Conservation (phyloP, 495 filamentous ascomycete species). For the Podospora sp. region DNA sequence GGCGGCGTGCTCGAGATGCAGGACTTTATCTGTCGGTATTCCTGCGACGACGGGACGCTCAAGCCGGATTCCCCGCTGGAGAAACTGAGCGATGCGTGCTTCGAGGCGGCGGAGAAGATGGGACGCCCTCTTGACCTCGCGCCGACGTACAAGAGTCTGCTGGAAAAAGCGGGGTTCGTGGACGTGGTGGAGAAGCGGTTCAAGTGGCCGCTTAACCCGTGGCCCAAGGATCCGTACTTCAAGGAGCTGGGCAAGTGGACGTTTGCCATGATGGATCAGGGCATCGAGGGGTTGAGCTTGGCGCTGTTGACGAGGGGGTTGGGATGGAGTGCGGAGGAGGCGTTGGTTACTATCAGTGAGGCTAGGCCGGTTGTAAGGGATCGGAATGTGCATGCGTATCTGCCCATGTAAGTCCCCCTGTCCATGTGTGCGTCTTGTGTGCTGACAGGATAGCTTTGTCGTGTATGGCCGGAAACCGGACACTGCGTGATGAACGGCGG, state of each 20-base stretch:
- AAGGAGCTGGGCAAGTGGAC: constrained; percentile 15
- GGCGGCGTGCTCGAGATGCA: constrained; percentile 42
- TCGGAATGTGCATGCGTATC: background rate
- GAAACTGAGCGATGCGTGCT: background rate
- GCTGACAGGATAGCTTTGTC: background rate
- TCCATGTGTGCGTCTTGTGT: background rate
- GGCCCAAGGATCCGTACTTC: constrained; percentile 14
- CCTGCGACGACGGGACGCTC: constrained; percentile 22
- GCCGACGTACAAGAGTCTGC: constrained; percentile 7
- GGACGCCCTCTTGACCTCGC: constrained; percentile 3
- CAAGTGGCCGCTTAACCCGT: constrained; percentile 16
- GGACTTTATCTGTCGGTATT: constrained; percentile 22
- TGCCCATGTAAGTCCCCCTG: background rate
- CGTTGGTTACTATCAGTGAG: background rate
- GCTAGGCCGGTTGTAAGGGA: background rate
- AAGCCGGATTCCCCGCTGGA: background rate
- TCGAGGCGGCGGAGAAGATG: constrained; percentile 6
- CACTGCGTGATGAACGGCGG: background rate
- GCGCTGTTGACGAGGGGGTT: constrained; percentile 8
- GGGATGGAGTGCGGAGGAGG: background rate
- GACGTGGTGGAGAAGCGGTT: constrained; percentile 14
- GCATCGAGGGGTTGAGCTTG: background rate
- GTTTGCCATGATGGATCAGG: background rate
- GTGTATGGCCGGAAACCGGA: background rate
- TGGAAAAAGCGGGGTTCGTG: constrained; percentile 10